Evolutionary conservation across 495 filamentous ascomycete genomes (phyloP).

Genomic region (Aspergillus nanangensis): DNA sequence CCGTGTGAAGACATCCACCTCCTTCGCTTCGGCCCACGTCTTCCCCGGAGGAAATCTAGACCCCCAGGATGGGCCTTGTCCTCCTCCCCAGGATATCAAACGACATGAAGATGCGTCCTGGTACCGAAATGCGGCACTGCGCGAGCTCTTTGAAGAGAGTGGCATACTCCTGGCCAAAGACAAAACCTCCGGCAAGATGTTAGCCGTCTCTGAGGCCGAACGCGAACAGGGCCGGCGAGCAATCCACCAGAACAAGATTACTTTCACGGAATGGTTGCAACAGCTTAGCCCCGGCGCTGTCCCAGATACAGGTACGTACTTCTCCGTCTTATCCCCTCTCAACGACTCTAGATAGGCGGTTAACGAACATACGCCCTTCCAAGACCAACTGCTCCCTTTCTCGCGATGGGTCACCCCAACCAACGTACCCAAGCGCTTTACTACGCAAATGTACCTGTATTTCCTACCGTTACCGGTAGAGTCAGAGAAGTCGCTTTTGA

Average conservation of each 20-base stretch:
- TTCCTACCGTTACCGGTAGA: conserved; percentile 68
- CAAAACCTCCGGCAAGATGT: conserved; percentile 36
- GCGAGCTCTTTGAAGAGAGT: conserved; percentile 94
- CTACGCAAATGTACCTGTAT: conserved; percentile 95
- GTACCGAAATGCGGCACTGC: conserved; percentile 75
- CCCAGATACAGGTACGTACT: conserved; percentile 57
- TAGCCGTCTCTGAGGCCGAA: conserved; percentile 54
- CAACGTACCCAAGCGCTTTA: conserved; percentile 67
- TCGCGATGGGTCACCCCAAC: conserved; percentile 88
- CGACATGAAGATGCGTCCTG: conserved; percentile 61
- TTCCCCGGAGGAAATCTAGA: conserved; percentile 93
- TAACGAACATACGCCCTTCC: conserved; percentile 10
- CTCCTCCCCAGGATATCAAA: conserved; percentile 33
- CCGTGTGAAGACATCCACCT: conserved; percentile 72
- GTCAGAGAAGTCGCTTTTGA: conserved; percentile 26
- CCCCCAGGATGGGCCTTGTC: conserved; percentile 57
- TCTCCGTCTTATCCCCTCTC: neutral
- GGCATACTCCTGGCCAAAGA: conserved; percentile 76
- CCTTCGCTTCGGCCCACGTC: conserved; percentile 90
- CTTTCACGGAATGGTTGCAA: conserved; percentile 64
- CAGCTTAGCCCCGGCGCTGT: conserved; percentile 54
- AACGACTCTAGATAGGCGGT: neutral
- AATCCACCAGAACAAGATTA: conserved; percentile 58
- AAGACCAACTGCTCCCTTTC: conserved; percentile 70
- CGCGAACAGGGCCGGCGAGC: conserved; percentile 61